A percentile compares a stretch with the other conserved stretches of the same genome.
Evolutionary conservation across 768 basidiomycete species (phyloP).

Genomic region (Mycena filopes): DNA sequence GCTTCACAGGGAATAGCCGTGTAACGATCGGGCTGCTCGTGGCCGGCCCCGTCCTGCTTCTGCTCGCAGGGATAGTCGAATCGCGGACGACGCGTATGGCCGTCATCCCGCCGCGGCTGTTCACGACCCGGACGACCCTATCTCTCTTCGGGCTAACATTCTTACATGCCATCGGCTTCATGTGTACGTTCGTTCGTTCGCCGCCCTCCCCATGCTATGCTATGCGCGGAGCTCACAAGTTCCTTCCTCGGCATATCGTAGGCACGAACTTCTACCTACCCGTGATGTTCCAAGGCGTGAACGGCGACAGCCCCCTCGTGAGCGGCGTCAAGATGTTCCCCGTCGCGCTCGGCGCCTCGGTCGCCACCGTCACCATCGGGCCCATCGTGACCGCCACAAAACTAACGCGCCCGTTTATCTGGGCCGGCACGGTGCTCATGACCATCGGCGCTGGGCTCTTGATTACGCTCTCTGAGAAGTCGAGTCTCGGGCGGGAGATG

Average conservation of each 20-base stretch:
- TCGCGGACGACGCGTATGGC: constrained; percentile 25
- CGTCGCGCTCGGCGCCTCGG: constrained; percentile 40
- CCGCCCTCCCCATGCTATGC: no score
- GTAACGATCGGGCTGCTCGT: constrained; percentile 18
- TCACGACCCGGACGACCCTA: constrained; percentile 25
- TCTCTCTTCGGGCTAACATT: constrained; percentile 21
- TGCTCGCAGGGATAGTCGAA: constrained; percentile 13
- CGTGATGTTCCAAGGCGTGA: constrained; percentile 49
- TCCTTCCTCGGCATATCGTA: background rate
- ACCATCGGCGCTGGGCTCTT: constrained; percentile 46
- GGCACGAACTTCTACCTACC: constrained; percentile 42
- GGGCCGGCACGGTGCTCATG: constrained; percentile 41
- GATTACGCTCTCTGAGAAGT: constrained; percentile 37
- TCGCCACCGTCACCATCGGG: constrained; percentile 46
- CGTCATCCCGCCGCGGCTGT: constrained; percentile 19
- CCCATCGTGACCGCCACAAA: constrained; percentile 39
- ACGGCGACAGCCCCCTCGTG: constrained; percentile 38
- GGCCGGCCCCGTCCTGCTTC: constrained; percentile 12
- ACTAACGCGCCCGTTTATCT: constrained; percentile 41
- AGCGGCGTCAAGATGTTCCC: constrained; percentile 44
- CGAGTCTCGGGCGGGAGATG: constrained; percentile 17
- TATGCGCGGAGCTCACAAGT: no score
- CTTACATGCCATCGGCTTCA: constrained; percentile 19
- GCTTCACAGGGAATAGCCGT: constrained; percentile 6
- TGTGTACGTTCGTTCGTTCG: constrained; percentile 10